Base-by-base conservation (phyloP, 176 grass and related monocot genomes). In the Zea luxurians region DNA sequence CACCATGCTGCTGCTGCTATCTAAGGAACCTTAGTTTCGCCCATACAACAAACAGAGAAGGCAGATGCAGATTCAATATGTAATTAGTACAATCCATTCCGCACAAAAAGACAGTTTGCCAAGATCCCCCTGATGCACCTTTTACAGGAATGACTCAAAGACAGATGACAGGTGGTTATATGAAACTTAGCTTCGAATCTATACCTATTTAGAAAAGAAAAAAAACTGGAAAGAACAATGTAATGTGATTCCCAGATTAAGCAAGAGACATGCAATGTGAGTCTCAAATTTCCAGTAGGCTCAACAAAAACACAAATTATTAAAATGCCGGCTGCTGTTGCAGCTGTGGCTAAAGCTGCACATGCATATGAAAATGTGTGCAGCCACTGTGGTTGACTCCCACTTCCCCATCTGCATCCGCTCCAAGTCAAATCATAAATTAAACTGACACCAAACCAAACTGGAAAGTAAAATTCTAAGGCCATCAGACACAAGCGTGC, bases 141-240 rank as follows among this genome's bases (percentile, higher is more conserved):
- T 61, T 50, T 50, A 53, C 47, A 20, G 46, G 41, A 42, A 21
- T 37, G 1, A 10, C 27, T 44, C 34, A 47, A 35, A 17, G 67
- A 45, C 71, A 61, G 52, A 37, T 35, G 43, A 64, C 10, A 70
- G 59, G 27, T 27, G 27, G 60, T 65, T 79, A 73, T 78, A 52
- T 57, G 8, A 71, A 78, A 64, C 16, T 38, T 66, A 47, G 27
- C 75, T 78, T 34, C 7, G 37, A 74, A 66, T 58, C 9, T 66
- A 45, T 75, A 67, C 5, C 17, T 72, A 58, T 78, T 7, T 47
- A 66, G 42, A 27, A 48, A 10, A 68, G 27, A 27, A 61, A 49
- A 73, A 49, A 79, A 74, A 27, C 13, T 34, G 13, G 35, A 60
- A 3, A 40, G 38, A 40, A 40, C 38, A 4, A 40, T 40, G 4